Base-by-base conservation (phyloP, 2,329 filamentous ascomycete genomes). In the Claviceps paspali region DNA sequence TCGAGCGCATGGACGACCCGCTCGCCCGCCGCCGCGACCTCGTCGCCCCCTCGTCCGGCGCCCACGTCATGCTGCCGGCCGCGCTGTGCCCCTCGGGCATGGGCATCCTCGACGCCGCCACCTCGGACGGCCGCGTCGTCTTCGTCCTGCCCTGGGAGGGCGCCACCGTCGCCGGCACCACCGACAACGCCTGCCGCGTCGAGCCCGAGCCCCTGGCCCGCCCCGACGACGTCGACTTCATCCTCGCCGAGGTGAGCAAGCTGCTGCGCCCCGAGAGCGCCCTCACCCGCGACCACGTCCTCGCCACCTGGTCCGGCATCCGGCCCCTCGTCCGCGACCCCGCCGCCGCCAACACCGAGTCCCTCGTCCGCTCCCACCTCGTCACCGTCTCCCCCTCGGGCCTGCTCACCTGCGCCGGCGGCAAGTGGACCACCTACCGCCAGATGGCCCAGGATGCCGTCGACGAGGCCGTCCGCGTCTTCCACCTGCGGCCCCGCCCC, bases 111-210 rank as follows among this genome's bases (percentile, higher is more conserved):
- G 82, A 88, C 48, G 82, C 83, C 2, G 71, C 73, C 29, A 86
- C 83, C 3, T 87, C 82, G 1, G 82, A 91, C 50, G 82, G 82
- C n/a, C 76, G 82, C 51, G 82, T 91, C 45, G 82, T 91, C 49
- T 91, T 91, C 65, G 85, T 91, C 56, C 66, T 91, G 36, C 82
- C 82, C 6, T 91, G 82, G 82, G 79, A 88, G 57, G 82, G 82
- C 38, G 83, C 83, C 63, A 88, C 83, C 6, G 82, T 91, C 43
- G 82, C 83, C 35, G 82, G 82, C 47, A 88, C 82, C 11, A 91
- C 82, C 3, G 82, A 91, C 50, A 77, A 76, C 40, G 76, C 81
- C 3, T 81, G 79, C 38, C 61, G 67, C 14, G 76, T 91, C 45
- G 70, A 72, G 41, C 64, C 65, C 38, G 73, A 85, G 49, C 83